phyloP scores from a whole-genome alignment of 163 green algal genomes.

The Prototheca wickerhamii region DNA sequence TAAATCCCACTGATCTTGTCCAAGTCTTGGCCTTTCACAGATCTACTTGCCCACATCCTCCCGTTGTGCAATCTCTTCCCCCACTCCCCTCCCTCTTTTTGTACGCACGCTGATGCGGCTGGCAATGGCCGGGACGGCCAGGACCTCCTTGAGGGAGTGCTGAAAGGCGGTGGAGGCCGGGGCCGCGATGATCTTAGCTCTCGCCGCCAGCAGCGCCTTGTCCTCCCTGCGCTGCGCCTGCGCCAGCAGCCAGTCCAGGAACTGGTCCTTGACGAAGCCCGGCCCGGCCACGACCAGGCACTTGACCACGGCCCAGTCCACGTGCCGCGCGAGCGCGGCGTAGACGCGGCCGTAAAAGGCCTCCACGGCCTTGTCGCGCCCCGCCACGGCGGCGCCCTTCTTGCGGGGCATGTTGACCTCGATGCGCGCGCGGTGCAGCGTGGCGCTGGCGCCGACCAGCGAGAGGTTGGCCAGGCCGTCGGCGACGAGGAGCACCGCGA shows the following conservation, averaged over 20 bases:
- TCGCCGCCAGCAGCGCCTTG: slow-evolving; percentile 66
- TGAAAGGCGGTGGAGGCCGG: slow-evolving; percentile 80
- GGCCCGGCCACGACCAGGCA: slow-evolving; percentile 91
- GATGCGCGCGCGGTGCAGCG: slow-evolving; percentile 64
- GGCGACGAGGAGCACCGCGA: slow-evolving; percentile 76
- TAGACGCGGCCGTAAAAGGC: slow-evolving; percentile 63
- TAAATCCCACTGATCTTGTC: too few species aligned
- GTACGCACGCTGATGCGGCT: slow-evolving; percentile 50
- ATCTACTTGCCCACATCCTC: too few species aligned
- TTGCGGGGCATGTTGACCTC: slow-evolving; percentile 87
- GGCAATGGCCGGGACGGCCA: slow-evolving; percentile 56
- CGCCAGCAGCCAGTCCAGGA: slow-evolving; percentile 62
- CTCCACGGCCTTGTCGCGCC: slow-evolving; percentile 80
- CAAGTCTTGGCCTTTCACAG: too few species aligned
- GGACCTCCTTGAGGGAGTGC: slow-evolving; percentile 81
- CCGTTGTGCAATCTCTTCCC: too few species aligned
- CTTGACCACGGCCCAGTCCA: slow-evolving; percentile 79
- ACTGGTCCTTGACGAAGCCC: slow-evolving; percentile 91
- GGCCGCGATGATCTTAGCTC: slow-evolving; percentile 65
- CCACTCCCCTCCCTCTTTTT: too few species aligned
- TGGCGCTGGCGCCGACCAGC: slow-evolving; percentile 82
- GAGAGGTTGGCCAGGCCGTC: slow-evolving; percentile 84
- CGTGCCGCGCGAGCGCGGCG: slow-evolving; percentile 50
- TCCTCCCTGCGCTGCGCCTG: slow-evolving; percentile 22
- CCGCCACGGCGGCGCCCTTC: slow-evolving; percentile 65